Evolutionary conservation across 371 early-diverging fungal species (phyloP), one percentile per base, ranked within the genome.

Genomic region (Rhizomucor miehei): DNA sequence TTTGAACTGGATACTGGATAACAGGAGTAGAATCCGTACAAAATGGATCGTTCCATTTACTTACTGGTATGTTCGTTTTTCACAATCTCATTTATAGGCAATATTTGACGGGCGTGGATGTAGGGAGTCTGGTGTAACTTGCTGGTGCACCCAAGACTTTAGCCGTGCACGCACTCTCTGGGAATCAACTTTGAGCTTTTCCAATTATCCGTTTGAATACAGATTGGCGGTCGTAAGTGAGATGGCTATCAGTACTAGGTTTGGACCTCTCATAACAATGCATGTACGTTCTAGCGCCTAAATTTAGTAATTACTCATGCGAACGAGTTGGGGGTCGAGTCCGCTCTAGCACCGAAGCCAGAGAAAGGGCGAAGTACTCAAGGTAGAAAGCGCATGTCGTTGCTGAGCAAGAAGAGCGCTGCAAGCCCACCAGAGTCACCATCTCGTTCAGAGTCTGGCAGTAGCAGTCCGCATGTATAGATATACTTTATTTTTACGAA

Each of bases 21-120:
- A 81, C 48, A 66, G 71, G 25, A 65, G 67, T 24, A 74, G 71
- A 48, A 74, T 81, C 44, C 65, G 77, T 17, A 73, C 80, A 24
- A 79, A 73, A 36, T 85, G 82, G 82, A 60, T 83, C 9, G 67
- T 79, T 6, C 86, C 86, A 9, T 85, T 81, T 56, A 74, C 84
- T 17, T 82, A 75, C 56, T 85, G 84, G 77, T 67, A 77, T n/a
- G 12, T 3, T 6, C 14, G 6, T 37, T 10, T 20, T 36, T 35
- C 21, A n/a, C 8, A 8, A 24, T 13, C 21, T 16, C 8, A 8
- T 29, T n/a, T 48, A 29, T 48, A 29, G 13, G 24, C 13, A 20
- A 17, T 21, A 23, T 5, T 6, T 12, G 13, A 46, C 20, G 17
- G 5, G 46, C 12, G 6, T 21, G 46, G 3, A 23, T 19, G 20